These are phyloP conservation scores for Bromus sterilis DNA, from an alignment of 176 grass and related monocot genomes.

Conservation along the genomic window DNA sequence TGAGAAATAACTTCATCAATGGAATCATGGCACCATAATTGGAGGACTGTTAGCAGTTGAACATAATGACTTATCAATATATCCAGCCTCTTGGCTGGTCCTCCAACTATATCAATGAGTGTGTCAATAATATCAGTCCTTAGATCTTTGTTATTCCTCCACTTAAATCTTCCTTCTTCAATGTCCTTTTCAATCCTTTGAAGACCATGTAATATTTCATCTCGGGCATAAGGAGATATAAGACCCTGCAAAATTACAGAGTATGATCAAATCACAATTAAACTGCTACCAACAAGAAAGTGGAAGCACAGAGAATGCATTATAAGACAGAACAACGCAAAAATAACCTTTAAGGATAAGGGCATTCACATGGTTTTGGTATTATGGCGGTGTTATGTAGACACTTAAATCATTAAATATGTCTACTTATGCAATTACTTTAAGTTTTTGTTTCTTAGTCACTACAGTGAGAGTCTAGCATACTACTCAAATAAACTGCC, in stretches of 20 bases:
- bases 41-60: slow-evolving; percentile 3
- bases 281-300: neutral
- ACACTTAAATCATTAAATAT: neutral
- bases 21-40: neutral
- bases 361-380: neutral
- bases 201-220: slow-evolving; percentile 8
- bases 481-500: neutral
- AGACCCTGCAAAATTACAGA: neutral
- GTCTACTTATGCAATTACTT: neutral
- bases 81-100: neutral
- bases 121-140: slow-evolving; percentile 6
- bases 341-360: neutral
- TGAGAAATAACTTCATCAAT: neutral
- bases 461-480: neutral
- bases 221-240: neutral
- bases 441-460: neutral
- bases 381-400: no score
- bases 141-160: neutral
- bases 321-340: neutral
- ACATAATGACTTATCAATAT: neutral
- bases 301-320: neutral
- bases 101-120: neutral
- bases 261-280: neutral
- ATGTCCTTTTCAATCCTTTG: slow-evolving; percentile 9
- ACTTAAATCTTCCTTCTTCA: slow-evolving; percentile 3